These are phyloP conservation scores for Zygoascus sp. DNA, from an alignment of 1,139 yeast species.

Conservation along the genomic window DNA sequence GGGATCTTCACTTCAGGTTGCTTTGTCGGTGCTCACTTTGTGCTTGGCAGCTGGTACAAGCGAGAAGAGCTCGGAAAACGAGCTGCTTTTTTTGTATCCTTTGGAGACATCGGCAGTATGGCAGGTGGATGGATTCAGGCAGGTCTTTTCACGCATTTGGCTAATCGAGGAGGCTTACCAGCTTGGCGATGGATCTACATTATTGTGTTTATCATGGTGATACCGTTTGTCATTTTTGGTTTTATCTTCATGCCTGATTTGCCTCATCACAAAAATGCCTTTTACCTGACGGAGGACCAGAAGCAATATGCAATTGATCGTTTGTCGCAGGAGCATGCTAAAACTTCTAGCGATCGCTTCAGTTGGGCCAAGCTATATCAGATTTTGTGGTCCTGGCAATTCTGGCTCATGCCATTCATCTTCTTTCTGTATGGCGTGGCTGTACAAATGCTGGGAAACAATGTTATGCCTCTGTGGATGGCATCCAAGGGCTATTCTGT, in stretches of 20 bases:
- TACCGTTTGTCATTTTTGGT: constrained; percentile 32
- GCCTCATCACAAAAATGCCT: constrained; percentile 17
- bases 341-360: constrained; percentile 3
- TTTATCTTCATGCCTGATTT: constrained; percentile 17
- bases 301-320: constrained; percentile 13
- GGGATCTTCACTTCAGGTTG: constrained; percentile 60
- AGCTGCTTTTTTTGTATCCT: constrained; percentile 14
- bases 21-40: constrained; percentile 54
- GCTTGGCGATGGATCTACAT: constrained; percentile 72
- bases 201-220: constrained; percentile 48
- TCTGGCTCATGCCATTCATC: constrained; percentile 14
- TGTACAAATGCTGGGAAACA: constrained; percentile 15
- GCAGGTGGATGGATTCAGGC: constrained; percentile 42
- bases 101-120: constrained; percentile 29
- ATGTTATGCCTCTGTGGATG: constrained; percentile 20
- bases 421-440: constrained; percentile 19
- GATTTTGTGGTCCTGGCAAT: constrained; percentile 14
- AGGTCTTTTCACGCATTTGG: constrained; percentile 48
- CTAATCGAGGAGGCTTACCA: constrained; percentile 45
- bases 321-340: constrained; percentile 10
- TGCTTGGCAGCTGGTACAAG: constrained; percentile 58
- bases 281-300: constrained; percentile 15
- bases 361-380: not conserved
- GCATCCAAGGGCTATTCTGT: constrained; percentile 18
- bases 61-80: constrained; percentile 44